Evolutionary conservation across 768 basidiomycete genomes (phyloP).

Genomic region (Collybia sordida): DNA sequence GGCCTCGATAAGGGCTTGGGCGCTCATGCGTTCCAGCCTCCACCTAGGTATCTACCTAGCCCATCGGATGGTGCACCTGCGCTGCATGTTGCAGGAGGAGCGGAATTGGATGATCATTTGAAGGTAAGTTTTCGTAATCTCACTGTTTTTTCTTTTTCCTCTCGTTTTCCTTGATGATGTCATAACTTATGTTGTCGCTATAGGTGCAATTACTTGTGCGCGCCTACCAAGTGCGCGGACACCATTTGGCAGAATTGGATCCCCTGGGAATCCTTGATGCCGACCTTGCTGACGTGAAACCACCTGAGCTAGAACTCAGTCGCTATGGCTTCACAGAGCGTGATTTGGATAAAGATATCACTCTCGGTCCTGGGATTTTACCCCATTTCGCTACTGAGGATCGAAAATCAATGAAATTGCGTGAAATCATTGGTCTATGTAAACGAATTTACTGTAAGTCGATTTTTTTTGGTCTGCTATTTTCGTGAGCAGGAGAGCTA

Average conservation of each 20-base stretch:
- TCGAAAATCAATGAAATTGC: slow-evolving; percentile 80
- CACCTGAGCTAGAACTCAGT: slow-evolving; percentile 90
- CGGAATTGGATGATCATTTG: slow-evolving; percentile 88
- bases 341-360: slow-evolving; percentile 93
- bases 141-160: too few relatives aligned
- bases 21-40: slow-evolving; percentile 79
- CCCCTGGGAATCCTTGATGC: slow-evolving; percentile 92
- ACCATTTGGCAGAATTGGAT: slow-evolving; percentile 94
- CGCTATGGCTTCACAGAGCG: slow-evolving; percentile 94
- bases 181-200: slow-evolving; percentile 1
- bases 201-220: slow-evolving; percentile 97
- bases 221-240: slow-evolving; percentile 98
- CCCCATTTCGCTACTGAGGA: slow-evolving; percentile 92
- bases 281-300: slow-evolving; percentile 75
- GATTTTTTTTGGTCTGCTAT: slow-evolving; percentile 1
- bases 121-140: slow-evolving; percentile 59
- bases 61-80: slow-evolving; percentile 82
- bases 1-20: slow-evolving; percentile 88
- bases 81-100: slow-evolving; percentile 65
- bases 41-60: slow-evolving; percentile 69
- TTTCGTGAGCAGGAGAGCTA: not conserved
- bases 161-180: not conserved
- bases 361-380: slow-evolving; percentile 93
- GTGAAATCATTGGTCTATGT: slow-evolving; percentile 89
- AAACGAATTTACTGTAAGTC: slow-evolving; percentile 91